phyloP scores from a whole-genome alignment of 2,329 filamentous ascomycete genomes.

The Coniochaeta sp. region DNA sequence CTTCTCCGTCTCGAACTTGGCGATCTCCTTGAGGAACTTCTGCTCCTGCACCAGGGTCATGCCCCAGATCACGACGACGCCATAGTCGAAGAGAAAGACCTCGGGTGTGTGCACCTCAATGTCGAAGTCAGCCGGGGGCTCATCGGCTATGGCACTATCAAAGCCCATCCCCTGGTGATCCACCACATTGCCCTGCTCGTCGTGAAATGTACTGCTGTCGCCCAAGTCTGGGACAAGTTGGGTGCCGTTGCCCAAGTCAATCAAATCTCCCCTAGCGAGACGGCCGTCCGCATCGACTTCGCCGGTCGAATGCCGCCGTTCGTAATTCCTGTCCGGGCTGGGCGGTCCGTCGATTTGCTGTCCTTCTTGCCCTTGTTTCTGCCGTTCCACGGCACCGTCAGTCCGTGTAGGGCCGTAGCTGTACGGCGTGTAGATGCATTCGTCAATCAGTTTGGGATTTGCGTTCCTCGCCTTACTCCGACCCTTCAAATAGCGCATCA shows the following conservation, averaged over 20 bases:
- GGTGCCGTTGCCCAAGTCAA: conserved; percentile 44
- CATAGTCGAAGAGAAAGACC: conserved; percentile 94
- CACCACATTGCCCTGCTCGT: conserved; percentile 18
- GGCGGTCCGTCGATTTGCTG: conserved; percentile 23
- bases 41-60: conserved; percentile 89
- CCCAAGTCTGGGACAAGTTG: background rate
- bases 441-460: conserved; percentile 88
- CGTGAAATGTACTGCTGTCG: conserved; percentile 6
- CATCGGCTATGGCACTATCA: conserved; percentile 26
- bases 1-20: conserved; percentile 90
- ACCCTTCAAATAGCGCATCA: conserved; percentile 88
- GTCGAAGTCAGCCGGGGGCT: conserved; percentile 63
- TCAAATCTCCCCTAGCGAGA: conserved; percentile 54
- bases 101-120: conserved; percentile 87
- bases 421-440: conserved; percentile 96
- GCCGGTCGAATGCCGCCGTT: conserved; percentile 70
- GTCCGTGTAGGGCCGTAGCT: conserved; percentile 55
- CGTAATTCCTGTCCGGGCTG: conserved; percentile 38
- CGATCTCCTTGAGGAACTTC: conserved; percentile 85
- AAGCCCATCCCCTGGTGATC: conserved; percentile 16
- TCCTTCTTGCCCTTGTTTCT: conserved; percentile 18
- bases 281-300: conserved; percentile 56
- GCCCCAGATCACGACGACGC: conserved; percentile 96
- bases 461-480: conserved; percentile 69
- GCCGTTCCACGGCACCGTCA: conserved; percentile 15